Percentiles rank a stretch among this genome's conserved stretches.
phyloP scores from a whole-genome alignment of 139 green algal genomes.

The Chloropicon primus region DNA sequence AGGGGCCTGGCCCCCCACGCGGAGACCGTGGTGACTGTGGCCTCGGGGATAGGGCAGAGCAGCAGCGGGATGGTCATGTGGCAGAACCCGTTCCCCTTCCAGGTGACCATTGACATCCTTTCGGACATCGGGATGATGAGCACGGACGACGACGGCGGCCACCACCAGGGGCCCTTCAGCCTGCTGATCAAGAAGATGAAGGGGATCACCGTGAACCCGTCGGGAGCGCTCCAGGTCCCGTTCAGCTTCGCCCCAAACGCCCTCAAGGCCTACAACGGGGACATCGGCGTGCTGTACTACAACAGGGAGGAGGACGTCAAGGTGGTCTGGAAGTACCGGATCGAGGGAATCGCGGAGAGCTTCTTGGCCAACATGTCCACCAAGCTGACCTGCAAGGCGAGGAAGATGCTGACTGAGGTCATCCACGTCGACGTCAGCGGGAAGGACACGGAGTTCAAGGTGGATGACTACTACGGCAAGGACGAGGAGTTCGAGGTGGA shows the following conservation, averaged over 20 bases:
- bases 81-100: constrained; percentile 31
- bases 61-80: constrained; percentile 14
- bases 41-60: constrained; percentile 7
- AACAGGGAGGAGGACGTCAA: neutral
- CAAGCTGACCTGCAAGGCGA: constrained; percentile 18
- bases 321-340: constrained; percentile 18
- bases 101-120: constrained; percentile 11
- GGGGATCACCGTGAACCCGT: constrained; percentile 1
- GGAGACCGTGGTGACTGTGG: neutral
- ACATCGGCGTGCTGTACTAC: constrained; percentile 1
- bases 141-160: neutral
- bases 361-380: neutral
- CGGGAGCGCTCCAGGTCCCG: constrained; percentile 10
- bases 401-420: constrained; percentile 14
- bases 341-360: constrained; percentile 16
- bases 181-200: constrained; percentile 9
- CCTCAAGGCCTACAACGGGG: neutral
- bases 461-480: neutral
- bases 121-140: constrained; percentile 2
- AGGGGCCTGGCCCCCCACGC: neutral
- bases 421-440: constrained; percentile 32
- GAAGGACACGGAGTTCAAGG: constrained; percentile 1
- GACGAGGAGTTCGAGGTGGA: constrained; percentile 33
- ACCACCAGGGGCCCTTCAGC: neutral
- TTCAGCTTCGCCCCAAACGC: constrained; percentile 9